Evolutionary conservation across 169 alveolate genomes (phyloP).

Genomic region (Hammondia hammondi): DNA sequence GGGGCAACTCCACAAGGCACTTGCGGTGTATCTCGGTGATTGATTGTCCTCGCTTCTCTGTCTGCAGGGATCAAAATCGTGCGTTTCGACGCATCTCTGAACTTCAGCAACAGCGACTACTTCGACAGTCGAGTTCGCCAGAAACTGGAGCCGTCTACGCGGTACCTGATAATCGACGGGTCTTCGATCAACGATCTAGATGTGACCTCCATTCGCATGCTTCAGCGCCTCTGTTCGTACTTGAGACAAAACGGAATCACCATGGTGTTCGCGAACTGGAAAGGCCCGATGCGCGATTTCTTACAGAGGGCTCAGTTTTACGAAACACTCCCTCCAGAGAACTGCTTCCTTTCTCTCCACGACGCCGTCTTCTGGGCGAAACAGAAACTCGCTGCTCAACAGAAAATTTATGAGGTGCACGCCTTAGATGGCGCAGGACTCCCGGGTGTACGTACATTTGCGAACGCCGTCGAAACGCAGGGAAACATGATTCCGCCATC

Average conservation of each 20-base stretch:
- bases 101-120: conserved; percentile 72
- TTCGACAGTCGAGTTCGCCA: conserved; percentile 64
- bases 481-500: too few species aligned
- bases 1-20: too few species aligned
- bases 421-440: neutral
- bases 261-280: conserved; percentile 72
- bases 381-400: conserved; percentile 12
- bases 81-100: conserved; percentile 75
- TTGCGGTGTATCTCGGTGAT: too few species aligned
- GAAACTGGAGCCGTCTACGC: conserved; percentile 46
- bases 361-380: conserved; percentile 75
- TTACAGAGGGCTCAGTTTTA: conserved; percentile 63
- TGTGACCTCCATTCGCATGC: conserved; percentile 73
- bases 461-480: too few species aligned
- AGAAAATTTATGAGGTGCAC: neutral
- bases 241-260: conserved; percentile 24
- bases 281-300: conserved; percentile 74
- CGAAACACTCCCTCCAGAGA: conserved; percentile 67
- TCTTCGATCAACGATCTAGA: conserved; percentile 72
- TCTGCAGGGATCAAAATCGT: conserved; percentile 68
- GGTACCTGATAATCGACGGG: conserved; percentile 64
- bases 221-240: conserved; percentile 60
- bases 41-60: too few species aligned
- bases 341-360: conserved; percentile 72
- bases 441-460: too few species aligned